Evolutionary conservation across 1,139 yeast species (phyloP).

Genomic region (Debaryomycetaceae sp.): DNA sequence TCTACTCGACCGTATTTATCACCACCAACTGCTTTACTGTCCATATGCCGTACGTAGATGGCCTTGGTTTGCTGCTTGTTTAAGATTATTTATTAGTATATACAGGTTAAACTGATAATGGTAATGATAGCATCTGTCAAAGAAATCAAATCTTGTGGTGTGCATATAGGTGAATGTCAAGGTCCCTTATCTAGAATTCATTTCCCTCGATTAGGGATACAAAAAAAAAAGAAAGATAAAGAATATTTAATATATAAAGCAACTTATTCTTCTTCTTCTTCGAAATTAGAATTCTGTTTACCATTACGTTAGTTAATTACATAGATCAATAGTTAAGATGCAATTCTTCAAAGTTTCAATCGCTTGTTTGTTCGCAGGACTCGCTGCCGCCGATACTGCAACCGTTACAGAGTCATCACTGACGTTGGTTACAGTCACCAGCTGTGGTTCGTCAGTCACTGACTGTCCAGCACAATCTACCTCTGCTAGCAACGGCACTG

Average conservation of each 20-base stretch:
- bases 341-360: constrained; percentile 1
- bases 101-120: no score
- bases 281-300: no score
- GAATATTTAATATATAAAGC: neutral
- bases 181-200: neutral
- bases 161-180: no score
- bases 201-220: neutral
- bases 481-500: constrained; percentile 8
- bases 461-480: constrained; percentile 24
- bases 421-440: constrained; percentile 29
- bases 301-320: neutral
- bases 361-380: neutral
- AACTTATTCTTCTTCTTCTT: neutral
- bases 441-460: constrained; percentile 25
- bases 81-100: no score
- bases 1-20: no score
- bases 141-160: no score
- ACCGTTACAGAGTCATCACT: constrained; percentile 12
- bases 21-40: no score
- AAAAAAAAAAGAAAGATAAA: neutral
- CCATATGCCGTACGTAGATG: no score
- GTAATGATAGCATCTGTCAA: no score
- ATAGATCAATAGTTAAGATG: neutral
- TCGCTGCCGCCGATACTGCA: neutral
- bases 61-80: no score